Evolutionary conservation across 1,139 yeast species (phyloP), one percentile per base, ranked within the genome.

Genomic region (Trichomonascaceae sp.): DNA sequence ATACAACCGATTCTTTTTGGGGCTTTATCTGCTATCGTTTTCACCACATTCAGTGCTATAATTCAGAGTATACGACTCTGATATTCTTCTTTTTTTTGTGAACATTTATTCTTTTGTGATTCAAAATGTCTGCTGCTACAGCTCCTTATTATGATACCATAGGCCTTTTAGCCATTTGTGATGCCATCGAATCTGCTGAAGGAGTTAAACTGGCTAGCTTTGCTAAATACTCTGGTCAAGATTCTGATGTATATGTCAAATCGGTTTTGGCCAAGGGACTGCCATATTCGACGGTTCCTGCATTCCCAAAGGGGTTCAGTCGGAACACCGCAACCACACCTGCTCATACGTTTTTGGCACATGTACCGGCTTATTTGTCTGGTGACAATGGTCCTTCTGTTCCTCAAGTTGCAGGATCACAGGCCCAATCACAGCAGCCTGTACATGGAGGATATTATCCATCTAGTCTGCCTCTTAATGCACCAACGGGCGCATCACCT

Each of bases 111-210:
- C 5, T 27, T 22, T 10, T 27, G 32, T 10, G 32, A 27, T 27
- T 43, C 17, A 30, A 20, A 20, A 36, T 36, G 36, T 19, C 45
- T 27, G 45, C 47, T 22, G 51, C 64, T 38, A 53, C 57, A 48
- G 59, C 61, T 15, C 66, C 74, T 45, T 71, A 70, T 59, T 71
- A 71, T 62, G 74, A 72, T 57, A 63, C 73, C 41, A 65, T 72
- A 39, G 75, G 75, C 38, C 62, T 70, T 52, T 63, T 72, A 53
- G 74, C 74, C 52, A 68, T 70, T 50, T 70, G 73, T 58, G 74
- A 72, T 60, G 71, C 74, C 50, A 68, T 72, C 39, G 76, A 72
- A 53, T 58, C 72, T 36, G 67, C 64, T 36, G 75, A 72, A 50
- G 73, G 71, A 39, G 63, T 68, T 43, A 66, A 69, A 13, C 59